Conservation (phyloP, 148 eudicot genomes). For the Nepenthes mirabilis region DNA sequence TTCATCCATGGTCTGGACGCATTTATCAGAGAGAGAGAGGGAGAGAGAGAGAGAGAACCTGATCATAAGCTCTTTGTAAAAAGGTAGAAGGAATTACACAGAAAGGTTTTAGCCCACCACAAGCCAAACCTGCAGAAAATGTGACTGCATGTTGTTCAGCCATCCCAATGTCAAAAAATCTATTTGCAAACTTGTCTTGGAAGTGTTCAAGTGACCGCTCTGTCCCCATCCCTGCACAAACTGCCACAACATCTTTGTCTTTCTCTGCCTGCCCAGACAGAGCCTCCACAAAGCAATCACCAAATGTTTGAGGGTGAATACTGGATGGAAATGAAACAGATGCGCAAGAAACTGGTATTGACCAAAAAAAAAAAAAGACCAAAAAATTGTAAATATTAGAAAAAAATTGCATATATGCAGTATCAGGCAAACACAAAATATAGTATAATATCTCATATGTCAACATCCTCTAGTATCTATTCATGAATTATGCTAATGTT, state of each 20-base stretch:
- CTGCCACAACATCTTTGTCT: constrained; percentile 72
- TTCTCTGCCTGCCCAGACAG: constrained; percentile 42
- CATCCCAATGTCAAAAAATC: constrained; percentile 83
- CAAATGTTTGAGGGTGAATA: constrained; percentile 39
- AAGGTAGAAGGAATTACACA: constrained; percentile 83
- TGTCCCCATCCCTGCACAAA: constrained; percentile 74
- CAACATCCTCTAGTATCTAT: too few species aligned
- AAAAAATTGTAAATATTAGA: constrained; percentile 2
- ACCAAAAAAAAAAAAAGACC: not conserved
- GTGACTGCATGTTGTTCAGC: constrained; percentile 98
- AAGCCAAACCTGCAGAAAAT: constrained; percentile 81
- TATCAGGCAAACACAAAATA: too few species aligned
- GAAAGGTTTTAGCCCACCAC: constrained; percentile 89
- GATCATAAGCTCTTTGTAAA: constrained; percentile 90
- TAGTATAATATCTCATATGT: too few species aligned
- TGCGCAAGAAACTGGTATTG: constrained; percentile 22
- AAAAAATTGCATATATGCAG: not conserved
- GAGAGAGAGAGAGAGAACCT: constrained; percentile 31
- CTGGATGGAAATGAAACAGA: constrained; percentile 18
- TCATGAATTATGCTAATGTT: too few species aligned
- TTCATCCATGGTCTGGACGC: too few species aligned
- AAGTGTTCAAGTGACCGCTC: constrained; percentile 47
- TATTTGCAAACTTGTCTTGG: constrained; percentile 53
- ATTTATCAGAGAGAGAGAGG: not conserved
- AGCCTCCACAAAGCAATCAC: constrained; percentile 61